phyloP scores from a whole-genome alignment of 1,284 basidiomycete genomes.

The Calocybe gambosa region DNA sequence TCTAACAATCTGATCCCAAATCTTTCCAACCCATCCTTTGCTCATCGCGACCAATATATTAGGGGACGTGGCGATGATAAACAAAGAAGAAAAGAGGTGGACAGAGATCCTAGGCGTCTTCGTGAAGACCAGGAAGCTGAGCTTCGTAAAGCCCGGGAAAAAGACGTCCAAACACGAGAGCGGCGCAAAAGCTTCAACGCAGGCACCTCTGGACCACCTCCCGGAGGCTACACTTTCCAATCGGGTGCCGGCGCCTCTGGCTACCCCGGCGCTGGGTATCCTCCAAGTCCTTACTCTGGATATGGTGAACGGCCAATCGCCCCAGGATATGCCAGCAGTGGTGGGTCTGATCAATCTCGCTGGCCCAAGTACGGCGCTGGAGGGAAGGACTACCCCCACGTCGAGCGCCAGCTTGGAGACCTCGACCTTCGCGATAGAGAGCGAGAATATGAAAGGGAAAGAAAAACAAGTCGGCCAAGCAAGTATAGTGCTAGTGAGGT shows the following conservation, averaged over 20 bases:
- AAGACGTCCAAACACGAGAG: constrained; percentile 39
- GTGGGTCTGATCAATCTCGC: constrained; percentile 12
- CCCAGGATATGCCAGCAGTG: constrained; percentile 14
- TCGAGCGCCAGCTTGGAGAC: constrained; percentile 34
- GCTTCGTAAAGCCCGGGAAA: constrained; percentile 45
- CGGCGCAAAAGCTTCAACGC: constrained; percentile 40
- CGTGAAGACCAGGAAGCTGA: constrained; percentile 51
- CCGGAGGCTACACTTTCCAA: constrained; percentile 26
- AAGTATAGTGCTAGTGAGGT: constrained; percentile 27
- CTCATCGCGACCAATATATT: constrained; percentile 2
- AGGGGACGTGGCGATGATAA: constrained; percentile 58
- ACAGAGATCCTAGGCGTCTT: constrained; percentile 47
- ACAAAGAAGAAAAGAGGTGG: constrained; percentile 43
- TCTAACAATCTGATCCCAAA: neutral
- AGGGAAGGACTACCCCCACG: constrained; percentile 19
- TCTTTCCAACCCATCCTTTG: neutral
- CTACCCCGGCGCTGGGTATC: constrained; percentile 19
- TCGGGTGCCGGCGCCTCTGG: constrained; percentile 16
- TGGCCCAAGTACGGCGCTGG: constrained; percentile 14
- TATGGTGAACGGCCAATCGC: constrained; percentile 16
- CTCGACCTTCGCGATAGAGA: constrained; percentile 29
- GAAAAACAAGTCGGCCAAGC: constrained; percentile 28
- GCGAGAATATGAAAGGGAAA: constrained; percentile 23
- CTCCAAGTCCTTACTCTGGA: constrained; percentile 17
- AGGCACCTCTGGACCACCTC: constrained; percentile 18